These are phyloP conservation scores for Pyrus betulifolia DNA, from an alignment of 306 rosid genomes.

Conservation along the genomic window DNA sequence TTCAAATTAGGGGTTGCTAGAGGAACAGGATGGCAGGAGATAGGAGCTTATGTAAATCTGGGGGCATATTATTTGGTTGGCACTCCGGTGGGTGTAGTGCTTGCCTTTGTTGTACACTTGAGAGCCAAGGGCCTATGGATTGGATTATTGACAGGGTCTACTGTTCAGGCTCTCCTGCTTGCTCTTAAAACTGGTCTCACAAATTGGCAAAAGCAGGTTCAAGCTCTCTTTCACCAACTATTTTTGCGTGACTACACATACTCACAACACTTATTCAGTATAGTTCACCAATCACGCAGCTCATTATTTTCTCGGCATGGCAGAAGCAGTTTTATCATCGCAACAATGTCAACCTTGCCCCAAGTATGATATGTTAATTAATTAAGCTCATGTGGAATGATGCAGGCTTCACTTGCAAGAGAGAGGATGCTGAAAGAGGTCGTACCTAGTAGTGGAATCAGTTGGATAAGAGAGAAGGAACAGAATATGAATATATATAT, in stretches of 20 bases:
- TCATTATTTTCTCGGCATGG: background rate
- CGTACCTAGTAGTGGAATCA: background rate
- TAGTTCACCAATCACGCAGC: background rate
- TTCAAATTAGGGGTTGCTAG: constrained; percentile 33
- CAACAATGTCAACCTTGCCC: too few species aligned
- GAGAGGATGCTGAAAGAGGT: background rate
- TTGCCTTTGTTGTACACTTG: constrained; percentile 22
- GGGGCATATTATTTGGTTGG: constrained; percentile 40
- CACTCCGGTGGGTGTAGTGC: constrained; percentile 27
- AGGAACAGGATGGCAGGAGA: constrained; percentile 41
- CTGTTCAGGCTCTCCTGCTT: constrained; percentile 15
- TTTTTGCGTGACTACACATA: too few species aligned
- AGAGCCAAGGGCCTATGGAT: constrained; percentile 50
- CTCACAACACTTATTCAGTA: too few species aligned
- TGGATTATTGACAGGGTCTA: constrained; percentile 28
- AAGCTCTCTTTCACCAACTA: background rate
- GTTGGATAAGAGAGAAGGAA: background rate
- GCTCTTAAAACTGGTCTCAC: constrained; percentile 18
- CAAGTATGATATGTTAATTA: too few species aligned
- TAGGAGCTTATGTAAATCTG: constrained; percentile 40
- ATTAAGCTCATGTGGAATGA: background rate
- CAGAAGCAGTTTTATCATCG: too few species aligned
- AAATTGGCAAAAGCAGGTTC: constrained; percentile 39
- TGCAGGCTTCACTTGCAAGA: background rate
- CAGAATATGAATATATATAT: too few species aligned